Evolutionary conservation across 257 asterid genomes (phyloP), one percentile per base, ranked within the genome.

Genomic region (Solanum lignicaule): DNA sequence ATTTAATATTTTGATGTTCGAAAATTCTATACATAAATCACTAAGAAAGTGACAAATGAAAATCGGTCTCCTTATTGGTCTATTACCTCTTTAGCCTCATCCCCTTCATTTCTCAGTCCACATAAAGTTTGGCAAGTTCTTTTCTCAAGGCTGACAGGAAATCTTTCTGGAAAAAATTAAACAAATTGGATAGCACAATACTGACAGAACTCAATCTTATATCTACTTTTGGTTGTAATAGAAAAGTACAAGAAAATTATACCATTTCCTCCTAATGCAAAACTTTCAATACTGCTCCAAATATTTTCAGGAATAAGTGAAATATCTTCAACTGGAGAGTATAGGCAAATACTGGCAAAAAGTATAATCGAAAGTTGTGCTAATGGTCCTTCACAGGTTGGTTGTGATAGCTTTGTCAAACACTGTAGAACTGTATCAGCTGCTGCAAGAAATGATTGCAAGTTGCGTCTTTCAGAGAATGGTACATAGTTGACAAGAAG

Each of bases 361-460:
- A 97, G 98, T 9, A 94, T 94, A 83, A 97, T 91, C 32, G 99
- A 95, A 85, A 95, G 88, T 89, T 93, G 96, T 39, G 92, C 90
- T 88, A 96, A 84, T 38, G 96, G 98, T 87, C 98, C 97, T 89
- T 92, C 92, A 91, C 96, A 91, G 27, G 94, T 87, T 0, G 95
- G 94, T 82, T 92, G 93, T 13, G 92, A 89, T 86, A 95, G 95
- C 75, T 92, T 92, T 6, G 93, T 93, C 90, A 95, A 91, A 92
- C 95, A 91, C 65, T 89, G 95, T 89, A 97, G 94, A 93, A 94
- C 87, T 87, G 89, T 91, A 89, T 95, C 99, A 89, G 98, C 92
- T 88, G 98, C 95, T 83, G 93, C 91, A 93, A 97, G 98, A 89
- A 97, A 95, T 21, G 98, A 92, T 90, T 93, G 98, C 91, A 95